Evolutionary conservation across 164 flowering plant species (phyloP).

Genomic region (Chloranthus sessilifolius): DNA sequence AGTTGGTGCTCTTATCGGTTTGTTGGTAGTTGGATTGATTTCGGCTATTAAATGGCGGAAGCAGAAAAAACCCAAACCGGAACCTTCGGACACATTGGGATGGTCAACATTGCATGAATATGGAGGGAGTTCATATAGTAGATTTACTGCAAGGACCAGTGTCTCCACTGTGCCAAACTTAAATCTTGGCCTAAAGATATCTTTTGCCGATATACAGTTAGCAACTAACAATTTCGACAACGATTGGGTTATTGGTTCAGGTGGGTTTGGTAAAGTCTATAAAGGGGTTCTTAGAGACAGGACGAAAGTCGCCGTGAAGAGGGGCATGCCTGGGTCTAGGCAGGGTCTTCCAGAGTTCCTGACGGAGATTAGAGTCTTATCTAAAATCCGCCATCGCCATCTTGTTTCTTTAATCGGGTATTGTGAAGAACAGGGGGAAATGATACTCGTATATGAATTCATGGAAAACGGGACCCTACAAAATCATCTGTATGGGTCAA

Average conservation of each 20-base stretch:
- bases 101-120: conserved; percentile 54
- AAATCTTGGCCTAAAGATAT: conserved; percentile 9
- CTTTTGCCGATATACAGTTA: conserved; percentile 7
- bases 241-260: conserved; percentile 19
- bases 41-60: conserved; percentile 26
- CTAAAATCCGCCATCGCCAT: conserved; percentile 26
- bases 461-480: conserved; percentile 26
- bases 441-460: conserved; percentile 24
- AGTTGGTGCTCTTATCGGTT: conserved; percentile 28
- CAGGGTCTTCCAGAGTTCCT: conserved; percentile 22
- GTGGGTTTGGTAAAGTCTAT: conserved; percentile 23
- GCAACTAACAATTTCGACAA: conserved; percentile 18
- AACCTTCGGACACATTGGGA: conserved; percentile 28
- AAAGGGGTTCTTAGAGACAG: conserved; percentile 24
- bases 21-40: conserved; percentile 19
- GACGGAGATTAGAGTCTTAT: conserved; percentile 23
- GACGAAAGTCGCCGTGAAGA: conserved; percentile 18
- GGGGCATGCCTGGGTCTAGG: conserved; percentile 22
- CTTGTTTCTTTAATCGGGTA: conserved; percentile 25
- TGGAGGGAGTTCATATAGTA: conserved; percentile 52
- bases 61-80: conserved; percentile 37
- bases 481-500: conserved; percentile 21
- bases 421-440: conserved; percentile 22
- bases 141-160: conserved; percentile 39
- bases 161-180: conserved; percentile 14